phyloP scores from a whole-genome alignment of 2,329 filamentous ascomycete species.

The Pyricularia sp. region DNA sequence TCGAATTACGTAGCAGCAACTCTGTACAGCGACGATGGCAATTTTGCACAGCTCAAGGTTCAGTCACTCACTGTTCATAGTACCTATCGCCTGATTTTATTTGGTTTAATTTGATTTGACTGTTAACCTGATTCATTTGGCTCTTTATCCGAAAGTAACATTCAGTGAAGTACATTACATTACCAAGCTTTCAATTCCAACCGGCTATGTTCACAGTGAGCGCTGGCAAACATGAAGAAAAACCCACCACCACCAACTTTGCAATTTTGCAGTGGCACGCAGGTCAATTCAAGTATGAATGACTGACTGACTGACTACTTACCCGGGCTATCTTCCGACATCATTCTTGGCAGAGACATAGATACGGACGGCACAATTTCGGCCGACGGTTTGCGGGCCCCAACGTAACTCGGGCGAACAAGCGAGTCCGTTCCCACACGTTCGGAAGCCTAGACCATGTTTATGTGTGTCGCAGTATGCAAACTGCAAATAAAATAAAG shows the following conservation, averaged over 20 bases:
- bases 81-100: neutral
- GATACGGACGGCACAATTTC: neutral
- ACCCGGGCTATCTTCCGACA: neutral
- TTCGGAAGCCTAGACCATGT: neutral
- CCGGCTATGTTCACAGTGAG: neutral
- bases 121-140: neutral
- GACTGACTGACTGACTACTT: neutral
- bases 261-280: neutral
- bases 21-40: neutral
- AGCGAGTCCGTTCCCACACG: neutral
- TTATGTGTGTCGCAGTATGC: neutral
- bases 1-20: neutral
- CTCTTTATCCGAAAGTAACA: neutral
- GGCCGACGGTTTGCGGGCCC: neutral
- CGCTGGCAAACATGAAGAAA: neutral
- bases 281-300: neutral
- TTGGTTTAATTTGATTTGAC: neutral
- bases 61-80: neutral
- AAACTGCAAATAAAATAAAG: neutral
- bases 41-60: neutral
- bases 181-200: neutral
- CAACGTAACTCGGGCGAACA: neutral
- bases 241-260: neutral
- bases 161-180: neutral
- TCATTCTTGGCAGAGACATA: neutral